Evolutionary conservation across 1,284 basidiomycete species (phyloP).

Genomic region (Sparassis latifolia): DNA sequence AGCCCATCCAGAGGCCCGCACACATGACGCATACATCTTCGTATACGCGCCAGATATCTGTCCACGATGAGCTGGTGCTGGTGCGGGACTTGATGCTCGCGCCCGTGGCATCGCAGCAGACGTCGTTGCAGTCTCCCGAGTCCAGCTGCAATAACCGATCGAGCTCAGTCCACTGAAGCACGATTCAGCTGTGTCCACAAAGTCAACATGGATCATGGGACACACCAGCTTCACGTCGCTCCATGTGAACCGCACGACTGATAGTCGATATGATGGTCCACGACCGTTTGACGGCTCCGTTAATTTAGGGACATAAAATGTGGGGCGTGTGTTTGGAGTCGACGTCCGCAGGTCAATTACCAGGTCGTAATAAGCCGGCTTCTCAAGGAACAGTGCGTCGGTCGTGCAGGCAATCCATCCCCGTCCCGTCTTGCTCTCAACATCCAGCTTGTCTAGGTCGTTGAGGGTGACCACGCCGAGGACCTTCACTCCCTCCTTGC

Average conservation of each 20-base stretch:
- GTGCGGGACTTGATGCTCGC: constrained; percentile 10
- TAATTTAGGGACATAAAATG: constrained; percentile 53
- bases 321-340: constrained; percentile 53
- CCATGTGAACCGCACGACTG: constrained; percentile 67
- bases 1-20: constrained; percentile 68
- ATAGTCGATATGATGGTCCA: constrained; percentile 46
- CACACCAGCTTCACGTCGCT: constrained; percentile 68
- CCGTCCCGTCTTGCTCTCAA: constrained; percentile 46
- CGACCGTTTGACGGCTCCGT: constrained; percentile 29
- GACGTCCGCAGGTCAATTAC: constrained; percentile 69
- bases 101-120: constrained; percentile 17
- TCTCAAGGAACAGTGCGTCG: constrained; percentile 75
- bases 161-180: constrained; percentile 61
- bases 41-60: constrained; percentile 72
- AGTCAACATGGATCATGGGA: constrained; percentile 5
- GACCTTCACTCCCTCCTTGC: constrained; percentile 51
- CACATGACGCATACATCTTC: constrained; percentile 78
- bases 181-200: not conserved
- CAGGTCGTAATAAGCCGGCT: constrained; percentile 68
- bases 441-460: constrained; percentile 55
- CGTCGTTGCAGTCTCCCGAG: constrained; percentile 18
- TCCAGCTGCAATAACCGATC: constrained; percentile 58
- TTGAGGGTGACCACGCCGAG: constrained; percentile 73
- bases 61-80: constrained; percentile 45
- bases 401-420: constrained; percentile 84